Conservation (phyloP, 2,329 filamentous ascomycete genomes). For the Aspergillus quadricinctus region DNA sequence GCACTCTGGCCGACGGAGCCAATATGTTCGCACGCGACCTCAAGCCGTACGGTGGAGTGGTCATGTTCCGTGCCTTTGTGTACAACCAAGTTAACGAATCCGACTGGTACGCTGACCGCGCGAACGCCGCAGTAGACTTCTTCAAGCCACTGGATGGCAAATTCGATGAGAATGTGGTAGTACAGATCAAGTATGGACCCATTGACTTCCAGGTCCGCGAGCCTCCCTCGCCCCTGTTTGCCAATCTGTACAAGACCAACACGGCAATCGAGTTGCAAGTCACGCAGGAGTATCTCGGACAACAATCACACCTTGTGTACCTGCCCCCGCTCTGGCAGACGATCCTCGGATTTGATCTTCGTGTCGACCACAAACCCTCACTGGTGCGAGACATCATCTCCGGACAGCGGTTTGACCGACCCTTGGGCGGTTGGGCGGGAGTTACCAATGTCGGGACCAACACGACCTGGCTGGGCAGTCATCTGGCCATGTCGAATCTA, state of each 20-base stretch:
- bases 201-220: conserved; percentile 72
- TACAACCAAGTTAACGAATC: conserved; percentile 58
- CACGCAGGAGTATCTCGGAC: conserved; percentile 66
- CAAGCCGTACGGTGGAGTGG: conserved; percentile 55
- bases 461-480: conserved; percentile 64
- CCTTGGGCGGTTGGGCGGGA: conserved; percentile 58
- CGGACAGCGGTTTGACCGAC: conserved; percentile 55
- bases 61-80: conserved; percentile 70
- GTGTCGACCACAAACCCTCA: conserved; percentile 54
- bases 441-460: conserved; percentile 66
- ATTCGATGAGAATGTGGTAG: conserved; percentile 66
- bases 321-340: conserved; percentile 65
- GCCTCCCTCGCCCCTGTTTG: conserved; percentile 62
- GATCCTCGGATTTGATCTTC: conserved; percentile 63
- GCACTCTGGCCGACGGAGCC: conserved; percentile 63
- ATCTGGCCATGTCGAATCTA: conserved; percentile 66
- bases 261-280: conserved; percentile 63
- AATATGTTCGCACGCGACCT: conserved; percentile 63
- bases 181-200: conserved; percentile 71
- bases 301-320: conserved; percentile 66
- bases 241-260: conserved; percentile 44
- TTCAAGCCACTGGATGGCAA: conserved; percentile 61
- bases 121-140: conserved; percentile 65
- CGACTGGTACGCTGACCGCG: conserved; percentile 64
- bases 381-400: conserved; percentile 57